These are phyloP conservation scores for Bretschneidera sinensis DNA, from an alignment of 345 rosid species.

Conservation along the genomic window DNA sequence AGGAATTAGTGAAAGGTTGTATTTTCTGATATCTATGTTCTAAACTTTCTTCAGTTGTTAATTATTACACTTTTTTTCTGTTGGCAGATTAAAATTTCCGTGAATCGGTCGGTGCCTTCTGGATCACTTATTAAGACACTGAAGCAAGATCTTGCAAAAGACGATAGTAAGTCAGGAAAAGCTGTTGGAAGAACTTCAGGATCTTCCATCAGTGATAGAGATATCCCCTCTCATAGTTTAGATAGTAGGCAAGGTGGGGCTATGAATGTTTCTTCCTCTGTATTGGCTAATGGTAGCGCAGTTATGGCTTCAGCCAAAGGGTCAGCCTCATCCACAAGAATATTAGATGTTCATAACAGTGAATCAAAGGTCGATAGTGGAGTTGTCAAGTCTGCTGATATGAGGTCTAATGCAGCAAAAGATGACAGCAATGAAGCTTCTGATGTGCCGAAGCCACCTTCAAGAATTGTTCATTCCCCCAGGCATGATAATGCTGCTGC, in stretches of 20 bases:
- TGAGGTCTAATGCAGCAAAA: conserved; percentile 39
- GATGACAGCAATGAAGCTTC: conserved; percentile 59
- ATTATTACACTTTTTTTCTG: conserved; percentile 9
- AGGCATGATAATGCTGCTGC: conserved; percentile 54
- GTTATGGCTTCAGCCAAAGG: conserved; percentile 45
- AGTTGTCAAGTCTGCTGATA: conserved; percentile 38
- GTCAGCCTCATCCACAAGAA: conserved; percentile 31
- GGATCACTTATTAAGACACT: conserved; percentile 45
- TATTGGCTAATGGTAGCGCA: conserved; percentile 46
- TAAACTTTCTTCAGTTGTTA: conserved; percentile 1
- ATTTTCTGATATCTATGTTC: not conserved
- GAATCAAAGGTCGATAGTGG: conserved; percentile 44
- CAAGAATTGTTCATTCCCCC: conserved; percentile 70
- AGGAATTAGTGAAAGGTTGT: too few relatives aligned
- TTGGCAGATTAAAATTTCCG: conserved; percentile 58
- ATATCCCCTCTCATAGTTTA: conserved; percentile 35
- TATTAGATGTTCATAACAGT: conserved; percentile 33
- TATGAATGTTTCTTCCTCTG: conserved; percentile 41
- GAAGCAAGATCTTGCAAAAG: conserved; percentile 59
- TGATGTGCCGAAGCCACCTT: conserved; percentile 46
- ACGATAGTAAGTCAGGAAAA: conserved; percentile 67
- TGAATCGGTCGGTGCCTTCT: conserved; percentile 43
- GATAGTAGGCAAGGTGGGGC: conserved; percentile 65
- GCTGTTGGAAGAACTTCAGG: conserved; percentile 49
- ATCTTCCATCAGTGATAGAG: conserved; percentile 44